Evolutionary conservation across 2,329 filamentous ascomycete species (phyloP).

Genomic region (Leptoxyphium fumago): DNA sequence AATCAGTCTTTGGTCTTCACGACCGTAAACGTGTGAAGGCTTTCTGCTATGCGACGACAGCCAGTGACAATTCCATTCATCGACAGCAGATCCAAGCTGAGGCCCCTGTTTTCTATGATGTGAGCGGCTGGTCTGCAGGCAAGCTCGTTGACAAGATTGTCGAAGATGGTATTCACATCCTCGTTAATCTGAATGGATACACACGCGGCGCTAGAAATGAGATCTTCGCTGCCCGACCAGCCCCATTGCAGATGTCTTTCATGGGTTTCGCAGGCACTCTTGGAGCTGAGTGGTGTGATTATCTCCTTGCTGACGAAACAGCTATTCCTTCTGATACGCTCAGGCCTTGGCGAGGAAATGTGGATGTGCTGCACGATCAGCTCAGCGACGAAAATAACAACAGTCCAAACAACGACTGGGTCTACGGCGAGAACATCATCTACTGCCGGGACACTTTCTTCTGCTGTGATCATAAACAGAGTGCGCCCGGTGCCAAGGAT

Average conservation of each 20-base stretch:
- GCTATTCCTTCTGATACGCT: constrained; percentile 73
- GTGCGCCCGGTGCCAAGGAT: constrained; percentile 58
- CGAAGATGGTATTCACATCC: constrained; percentile 76
- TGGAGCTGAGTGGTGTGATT: constrained; percentile 97
- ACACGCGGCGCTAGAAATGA: constrained; percentile 94
- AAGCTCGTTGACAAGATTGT: constrained; percentile 75
- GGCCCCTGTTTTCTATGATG: constrained; percentile 80
- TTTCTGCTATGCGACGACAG: constrained; percentile 89
- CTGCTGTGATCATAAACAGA: constrained; percentile 93
- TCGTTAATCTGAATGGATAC: constrained; percentile 97
- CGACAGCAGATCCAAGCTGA: constrained; percentile 86
- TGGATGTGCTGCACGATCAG: constrained; percentile 53
- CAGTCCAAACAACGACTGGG: constrained; percentile 55
- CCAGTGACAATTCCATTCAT: constrained; percentile 77
- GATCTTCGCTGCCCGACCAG: constrained; percentile 85
- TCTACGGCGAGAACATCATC: constrained; percentile 94
- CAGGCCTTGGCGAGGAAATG: constrained; percentile 62
- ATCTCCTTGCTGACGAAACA: constrained; percentile 77
- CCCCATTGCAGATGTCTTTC: constrained; percentile 97
- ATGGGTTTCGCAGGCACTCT: constrained; percentile 97
- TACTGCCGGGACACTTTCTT: constrained; percentile 94
- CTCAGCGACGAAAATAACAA: constrained; percentile 52
- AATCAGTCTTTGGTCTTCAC: constrained; percentile 93
- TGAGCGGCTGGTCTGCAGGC: constrained; percentile 74
- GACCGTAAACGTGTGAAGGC: constrained; percentile 59